These are phyloP conservation scores for Acrasis kona DNA, from an alignment of 78 protist genomes.

Conservation along the genomic window DNA sequence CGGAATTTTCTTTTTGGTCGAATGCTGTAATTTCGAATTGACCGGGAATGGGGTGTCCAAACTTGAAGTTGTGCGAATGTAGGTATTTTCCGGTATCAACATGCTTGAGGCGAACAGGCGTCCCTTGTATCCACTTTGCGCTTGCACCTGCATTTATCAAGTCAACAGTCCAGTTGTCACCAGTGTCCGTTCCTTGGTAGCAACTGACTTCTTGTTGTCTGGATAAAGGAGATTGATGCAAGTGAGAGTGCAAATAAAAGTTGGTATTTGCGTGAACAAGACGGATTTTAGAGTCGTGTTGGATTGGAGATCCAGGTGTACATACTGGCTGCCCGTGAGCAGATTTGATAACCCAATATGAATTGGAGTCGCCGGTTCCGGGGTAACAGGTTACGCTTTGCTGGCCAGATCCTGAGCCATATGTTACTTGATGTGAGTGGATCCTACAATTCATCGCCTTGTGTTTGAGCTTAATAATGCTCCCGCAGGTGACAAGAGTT, in stretches of 20 bases:
- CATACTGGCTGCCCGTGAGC: background rate
- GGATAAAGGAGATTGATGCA: background rate
- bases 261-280: background rate
- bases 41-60: background rate
- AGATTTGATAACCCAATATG: constrained; percentile 25
- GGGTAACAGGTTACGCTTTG: constrained; percentile 40
- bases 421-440: constrained; percentile 23
- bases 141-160: background rate
- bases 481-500: constrained; percentile 1
- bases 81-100: background rate
- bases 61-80: background rate
- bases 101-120: background rate
- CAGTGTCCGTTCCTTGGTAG: background rate
- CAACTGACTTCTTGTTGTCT: background rate
- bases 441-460: constrained; percentile 1
- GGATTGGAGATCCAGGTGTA: background rate
- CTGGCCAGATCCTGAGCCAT: constrained; percentile 40
- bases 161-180: background rate
- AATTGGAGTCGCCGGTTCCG: constrained; percentile 20
- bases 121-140: background rate
- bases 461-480: background rate
- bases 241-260: background rate
- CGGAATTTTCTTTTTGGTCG: background rate
- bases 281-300: background rate
- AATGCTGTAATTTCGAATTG: background rate